Evolutionary conservation across 495 filamentous ascomycete genomes (phyloP).

Genomic region (Letharia columbiana): DNA sequence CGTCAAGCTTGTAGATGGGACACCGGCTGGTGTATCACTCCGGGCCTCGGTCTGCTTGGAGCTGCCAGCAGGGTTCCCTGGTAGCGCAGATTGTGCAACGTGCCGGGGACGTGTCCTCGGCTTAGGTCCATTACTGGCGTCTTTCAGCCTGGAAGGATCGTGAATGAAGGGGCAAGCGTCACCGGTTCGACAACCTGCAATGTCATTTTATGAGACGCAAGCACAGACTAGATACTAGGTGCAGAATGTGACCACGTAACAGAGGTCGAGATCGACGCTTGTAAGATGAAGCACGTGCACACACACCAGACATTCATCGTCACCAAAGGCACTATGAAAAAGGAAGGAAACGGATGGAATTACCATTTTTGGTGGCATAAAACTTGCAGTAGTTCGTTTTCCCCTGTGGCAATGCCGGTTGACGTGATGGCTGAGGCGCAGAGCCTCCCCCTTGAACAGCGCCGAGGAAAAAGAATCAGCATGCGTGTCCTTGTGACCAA

Average conservation of each 20-base stretch:
- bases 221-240: constrained; percentile 7
- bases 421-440: background rate
- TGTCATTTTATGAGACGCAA: constrained; percentile 9
- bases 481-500: constrained; percentile 6
- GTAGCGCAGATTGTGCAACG: background rate
- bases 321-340: background rate
- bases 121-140: constrained; percentile 11
- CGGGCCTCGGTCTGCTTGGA: background rate
- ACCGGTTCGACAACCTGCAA: constrained; percentile 37
- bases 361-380: constrained; percentile 18
- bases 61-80: constrained; percentile 18
- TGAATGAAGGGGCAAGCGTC: constrained; percentile 38
- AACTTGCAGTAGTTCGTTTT: constrained; percentile 17
- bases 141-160: constrained; percentile 24
- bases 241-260: constrained; percentile 1
- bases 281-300: background rate
- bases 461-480: background rate
- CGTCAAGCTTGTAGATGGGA: constrained; percentile 1
- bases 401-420: constrained; percentile 10
- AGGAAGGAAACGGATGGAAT: background rate
- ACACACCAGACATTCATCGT: background rate
- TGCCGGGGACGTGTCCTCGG: constrained; percentile 13
- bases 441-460: background rate
- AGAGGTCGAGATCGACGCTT: background rate
- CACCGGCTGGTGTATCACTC: background rate